Base-by-base conservation (phyloP, 352 stramenopile species). In the Pythium plurisporium region DNA sequence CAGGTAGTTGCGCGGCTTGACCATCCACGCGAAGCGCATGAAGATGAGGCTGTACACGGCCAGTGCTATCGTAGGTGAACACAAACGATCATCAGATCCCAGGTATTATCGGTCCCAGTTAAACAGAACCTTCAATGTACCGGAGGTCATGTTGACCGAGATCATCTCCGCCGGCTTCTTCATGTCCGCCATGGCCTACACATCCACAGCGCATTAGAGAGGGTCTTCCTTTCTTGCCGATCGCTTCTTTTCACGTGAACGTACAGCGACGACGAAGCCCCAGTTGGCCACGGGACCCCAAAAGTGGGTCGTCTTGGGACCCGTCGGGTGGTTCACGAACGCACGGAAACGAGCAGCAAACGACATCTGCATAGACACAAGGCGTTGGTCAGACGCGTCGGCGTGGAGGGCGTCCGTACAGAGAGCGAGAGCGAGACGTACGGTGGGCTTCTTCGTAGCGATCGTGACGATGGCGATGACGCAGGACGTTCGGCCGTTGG, bases 1-100 rank as follows among this genome's bases (percentile, higher is more conserved):
- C 42, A 95, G 60, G 58, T 95, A 92, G 69, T 95, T 95, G 55
- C 86, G 80, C 11, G 86, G 86, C 76, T 93, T 74, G 20, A 95
- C 85, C 76, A 91, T 91, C 82, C 78, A 92, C 29, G 86, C 84
- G 40, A 95, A 95, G 51, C 86, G 79, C 85, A 94, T 94, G 62
- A 95, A 95, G 62, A 95, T 74, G 25, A 88, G 51, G 72, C 82
- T 93, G 76, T 95, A 95, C 41, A 94, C 60, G 25, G 71, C 86
- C 65, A 95, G 62, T 44, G 79, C 83, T 92, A 61, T 2, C 23
- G 57, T 10, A 40, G 29, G 14, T 36, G 27, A 43, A 9, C 61
- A 1, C 61, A 42, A 56, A 15, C 14, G 17, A 54, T 42, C 22
- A 25, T 40, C 33, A 50, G 38, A 43, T 25, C 27, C 9, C 37